Conservation (phyloP, 805 yeast species). For the Sungouiella blattae region DNA sequence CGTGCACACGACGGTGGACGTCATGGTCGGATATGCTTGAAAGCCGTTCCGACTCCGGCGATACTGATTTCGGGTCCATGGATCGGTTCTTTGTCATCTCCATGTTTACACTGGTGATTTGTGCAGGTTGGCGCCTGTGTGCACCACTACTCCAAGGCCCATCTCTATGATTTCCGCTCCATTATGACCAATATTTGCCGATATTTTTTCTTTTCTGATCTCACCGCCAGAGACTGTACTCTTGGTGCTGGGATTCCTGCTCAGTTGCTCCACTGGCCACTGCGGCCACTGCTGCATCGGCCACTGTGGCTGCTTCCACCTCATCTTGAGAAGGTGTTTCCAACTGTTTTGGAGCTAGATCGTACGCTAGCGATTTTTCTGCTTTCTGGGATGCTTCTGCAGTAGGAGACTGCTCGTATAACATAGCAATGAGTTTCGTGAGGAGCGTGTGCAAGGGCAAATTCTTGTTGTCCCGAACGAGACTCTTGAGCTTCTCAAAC, state of each 20-base stretch:
- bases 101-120: too few species aligned
- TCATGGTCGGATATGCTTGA: too few species aligned
- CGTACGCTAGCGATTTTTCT: slow-evolving; percentile 1
- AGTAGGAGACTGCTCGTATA: slow-evolving; percentile 10
- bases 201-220: too few species aligned
- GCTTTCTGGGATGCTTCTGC: slow-evolving; percentile 1
- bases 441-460: slow-evolving; percentile 11
- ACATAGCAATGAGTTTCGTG: slow-evolving; percentile 11
- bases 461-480: slow-evolving; percentile 42
- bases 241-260: slow-evolving; percentile 31
- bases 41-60: too few species aligned
- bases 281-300: slow-evolving; percentile 39
- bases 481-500: slow-evolving; percentile 56
- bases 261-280: slow-evolving; percentile 26
- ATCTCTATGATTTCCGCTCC: too few species aligned
- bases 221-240: slow-evolving; percentile 35
- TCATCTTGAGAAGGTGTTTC: too few species aligned
- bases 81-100: too few species aligned
- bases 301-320: too few species aligned
- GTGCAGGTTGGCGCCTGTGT: too few species aligned
- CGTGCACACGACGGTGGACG: slow-evolving; percentile 23
- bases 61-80: too few species aligned
- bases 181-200: too few species aligned
- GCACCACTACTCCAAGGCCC: too few species aligned
- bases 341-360: slow-evolving; percentile 7